These are phyloP conservation scores for Candida glucosophila DNA, from an alignment of 1,139 yeast species.

Conservation along the genomic window DNA sequence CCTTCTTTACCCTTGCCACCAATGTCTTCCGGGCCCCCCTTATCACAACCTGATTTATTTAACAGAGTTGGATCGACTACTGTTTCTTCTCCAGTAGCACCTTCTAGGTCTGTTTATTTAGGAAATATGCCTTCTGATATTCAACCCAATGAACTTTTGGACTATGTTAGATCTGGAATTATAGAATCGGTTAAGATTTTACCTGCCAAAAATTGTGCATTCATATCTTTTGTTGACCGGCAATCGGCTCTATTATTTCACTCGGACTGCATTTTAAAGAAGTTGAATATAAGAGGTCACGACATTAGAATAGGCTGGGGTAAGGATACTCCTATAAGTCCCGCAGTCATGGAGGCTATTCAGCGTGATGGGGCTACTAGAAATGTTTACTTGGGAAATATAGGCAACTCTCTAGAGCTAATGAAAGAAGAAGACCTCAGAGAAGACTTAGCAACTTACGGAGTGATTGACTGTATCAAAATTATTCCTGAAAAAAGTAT, in stretches of 20 bases:
- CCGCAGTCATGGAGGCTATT: constrained; percentile 65
- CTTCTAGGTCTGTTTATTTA: constrained; percentile 80
- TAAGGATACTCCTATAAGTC: constrained; percentile 53
- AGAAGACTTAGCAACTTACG: constrained; percentile 42
- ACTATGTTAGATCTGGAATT: constrained; percentile 86
- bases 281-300: constrained; percentile 46
- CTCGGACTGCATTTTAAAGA: constrained; percentile 52
- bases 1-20: constrained; percentile 3
- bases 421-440: constrained; percentile 52
- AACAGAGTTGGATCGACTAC: constrained; percentile 3
- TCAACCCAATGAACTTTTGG: constrained; percentile 73
- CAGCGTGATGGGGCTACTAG: constrained; percentile 86
- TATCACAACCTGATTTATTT: constrained; percentile 4
- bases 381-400: constrained; percentile 76
- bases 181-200: constrained; percentile 64
- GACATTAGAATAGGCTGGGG: constrained; percentile 68
- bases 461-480: constrained; percentile 49
- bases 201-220: constrained; percentile 52
- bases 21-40: constrained; percentile 2
- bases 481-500: constrained; percentile 51
- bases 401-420: constrained; percentile 38
- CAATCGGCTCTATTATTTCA: constrained; percentile 54
- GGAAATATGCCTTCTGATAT: constrained; percentile 85
- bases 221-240: constrained; percentile 53
- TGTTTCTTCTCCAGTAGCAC: constrained; percentile 33